phyloP scores from a whole-genome alignment of 805 yeast genomes.

The Saturnispora sanitii region DNA sequence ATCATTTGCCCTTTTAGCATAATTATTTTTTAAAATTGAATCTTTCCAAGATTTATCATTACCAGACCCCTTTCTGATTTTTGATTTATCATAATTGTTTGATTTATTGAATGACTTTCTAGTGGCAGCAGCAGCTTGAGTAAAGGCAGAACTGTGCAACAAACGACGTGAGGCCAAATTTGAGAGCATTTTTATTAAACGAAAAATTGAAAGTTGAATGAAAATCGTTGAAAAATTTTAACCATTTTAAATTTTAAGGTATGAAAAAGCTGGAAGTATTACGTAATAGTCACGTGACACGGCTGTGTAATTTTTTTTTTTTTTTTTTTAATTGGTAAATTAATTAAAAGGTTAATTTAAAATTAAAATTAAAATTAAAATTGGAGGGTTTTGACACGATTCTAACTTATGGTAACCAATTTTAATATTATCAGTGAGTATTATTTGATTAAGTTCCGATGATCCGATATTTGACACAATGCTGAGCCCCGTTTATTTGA shows the following conservation, averaged over 20 bases:
- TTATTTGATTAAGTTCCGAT: too few relatives aligned
- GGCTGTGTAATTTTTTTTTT: neutral
- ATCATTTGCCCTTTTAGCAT: constrained; percentile 19
- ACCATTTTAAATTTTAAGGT: too few relatives aligned
- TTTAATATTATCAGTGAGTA: too few relatives aligned
- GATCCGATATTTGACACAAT: too few relatives aligned
- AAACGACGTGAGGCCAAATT: neutral
- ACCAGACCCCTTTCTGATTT: constrained; percentile 27
- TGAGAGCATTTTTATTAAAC: neutral
- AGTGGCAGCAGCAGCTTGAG: constrained; percentile 19
- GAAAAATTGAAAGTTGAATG: neutral
- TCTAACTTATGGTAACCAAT: too few relatives aligned
- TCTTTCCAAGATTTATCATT: constrained; percentile 23
- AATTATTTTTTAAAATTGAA: constrained; percentile 18
- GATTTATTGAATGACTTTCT: constrained; percentile 25
- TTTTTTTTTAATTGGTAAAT: too few relatives aligned
- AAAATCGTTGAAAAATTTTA: neutral
- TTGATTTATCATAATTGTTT: constrained; percentile 17
- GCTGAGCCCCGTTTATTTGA: too few relatives aligned
- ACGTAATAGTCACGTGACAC: neutral
- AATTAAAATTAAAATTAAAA: too few relatives aligned
- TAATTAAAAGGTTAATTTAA: too few relatives aligned
- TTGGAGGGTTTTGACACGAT: too few relatives aligned
- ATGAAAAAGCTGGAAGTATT: too few relatives aligned
- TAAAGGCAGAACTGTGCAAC: constrained; percentile 11